Conservation (phyloP, 495 filamentous ascomycete genomes). For the Annulohypoxylon maeteangense region DNA sequence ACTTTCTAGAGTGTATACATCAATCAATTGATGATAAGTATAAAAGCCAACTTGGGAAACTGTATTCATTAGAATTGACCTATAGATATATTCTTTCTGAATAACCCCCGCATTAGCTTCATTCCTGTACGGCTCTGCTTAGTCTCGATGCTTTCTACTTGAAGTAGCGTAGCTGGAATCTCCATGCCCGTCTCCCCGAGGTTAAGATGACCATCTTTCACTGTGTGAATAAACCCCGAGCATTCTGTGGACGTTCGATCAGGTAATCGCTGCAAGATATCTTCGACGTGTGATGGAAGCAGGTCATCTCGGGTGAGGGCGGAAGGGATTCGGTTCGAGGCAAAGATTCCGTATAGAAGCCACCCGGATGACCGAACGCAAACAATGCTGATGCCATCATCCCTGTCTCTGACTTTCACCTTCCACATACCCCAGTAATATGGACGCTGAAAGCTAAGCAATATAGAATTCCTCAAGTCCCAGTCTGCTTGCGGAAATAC, state of each 20-base stretch:
- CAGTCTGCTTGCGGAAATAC: slow-evolving; percentile 35
- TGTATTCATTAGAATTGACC: neutral
- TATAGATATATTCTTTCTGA: slow-evolving; percentile 13
- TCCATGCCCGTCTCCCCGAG: slow-evolving; percentile 14
- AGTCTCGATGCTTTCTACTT: slow-evolving; percentile 8
- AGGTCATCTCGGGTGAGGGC: slow-evolving; percentile 19
- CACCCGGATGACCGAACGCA: slow-evolving; percentile 36
- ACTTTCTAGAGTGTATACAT: no score
- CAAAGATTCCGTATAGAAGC: slow-evolving; percentile 38
- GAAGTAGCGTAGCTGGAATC: slow-evolving; percentile 24
- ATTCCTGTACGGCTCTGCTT: slow-evolving; percentile 2
- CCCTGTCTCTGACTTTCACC: slow-evolving; percentile 17
- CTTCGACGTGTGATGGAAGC: slow-evolving; percentile 33
- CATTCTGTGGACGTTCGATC: slow-evolving; percentile 23
- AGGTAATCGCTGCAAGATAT: slow-evolving; percentile 28
- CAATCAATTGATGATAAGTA: neutral
- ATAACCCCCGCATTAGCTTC: slow-evolving; percentile 8
- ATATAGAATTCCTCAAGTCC: slow-evolving; percentile 39
- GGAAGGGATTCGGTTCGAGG: slow-evolving; percentile 22
- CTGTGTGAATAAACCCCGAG: slow-evolving; percentile 12
- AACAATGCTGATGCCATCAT: slow-evolving; percentile 33
- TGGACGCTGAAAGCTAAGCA: slow-evolving; percentile 37
- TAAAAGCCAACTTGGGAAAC: no score
- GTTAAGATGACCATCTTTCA: slow-evolving; percentile 12
- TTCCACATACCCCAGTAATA: slow-evolving; percentile 41